A percentile compares a stretch with the other conserved stretches of the same genome.
Conservation (phyloP, 345 rosid species). For the Salix arbutifolia region DNA sequence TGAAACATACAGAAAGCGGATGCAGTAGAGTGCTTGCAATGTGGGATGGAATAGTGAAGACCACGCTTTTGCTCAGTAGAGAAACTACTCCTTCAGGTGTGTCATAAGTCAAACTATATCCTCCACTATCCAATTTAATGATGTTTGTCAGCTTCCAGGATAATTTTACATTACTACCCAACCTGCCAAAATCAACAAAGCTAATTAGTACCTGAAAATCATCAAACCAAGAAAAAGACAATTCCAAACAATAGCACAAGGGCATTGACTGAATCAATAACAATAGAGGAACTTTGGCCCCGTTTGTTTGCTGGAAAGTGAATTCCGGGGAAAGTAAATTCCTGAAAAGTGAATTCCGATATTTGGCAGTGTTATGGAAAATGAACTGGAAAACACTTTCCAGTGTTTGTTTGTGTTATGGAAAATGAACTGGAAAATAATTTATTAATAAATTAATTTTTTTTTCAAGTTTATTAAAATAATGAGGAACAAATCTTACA, state of each 20-base stretch:
- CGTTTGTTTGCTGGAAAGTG: too few species aligned
- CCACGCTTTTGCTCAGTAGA: slow-evolving; percentile 63
- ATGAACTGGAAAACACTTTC: too few species aligned
- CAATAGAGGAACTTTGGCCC: not conserved
- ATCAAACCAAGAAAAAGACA: not conserved
- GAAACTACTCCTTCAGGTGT: slow-evolving; percentile 83
- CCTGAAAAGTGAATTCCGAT: too few species aligned
- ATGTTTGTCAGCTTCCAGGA: slow-evolving; percentile 80
- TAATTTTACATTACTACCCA: slow-evolving; percentile 73
- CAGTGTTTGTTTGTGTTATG: too few species aligned
- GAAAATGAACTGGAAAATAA: too few species aligned
- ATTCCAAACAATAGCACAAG: not conserved
- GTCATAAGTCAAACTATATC: slow-evolving; percentile 69
- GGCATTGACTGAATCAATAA: not conserved
- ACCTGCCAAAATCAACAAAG: slow-evolving; percentile 42
- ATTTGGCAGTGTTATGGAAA: too few species aligned
- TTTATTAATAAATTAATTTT: too few species aligned
- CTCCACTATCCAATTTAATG: slow-evolving; percentile 52
- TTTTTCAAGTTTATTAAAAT: too few species aligned
- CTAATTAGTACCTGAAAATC: slow-evolving; percentile 14
- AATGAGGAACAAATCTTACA: too few species aligned
- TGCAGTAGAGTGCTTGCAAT: slow-evolving; percentile 62
- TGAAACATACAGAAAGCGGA: slow-evolving; percentile 71
- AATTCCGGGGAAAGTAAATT: too few species aligned
- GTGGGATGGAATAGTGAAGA: slow-evolving; percentile 83